Conservation (phyloP, 169 alveolate species). For the Plasmodium coatneyi region DNA sequence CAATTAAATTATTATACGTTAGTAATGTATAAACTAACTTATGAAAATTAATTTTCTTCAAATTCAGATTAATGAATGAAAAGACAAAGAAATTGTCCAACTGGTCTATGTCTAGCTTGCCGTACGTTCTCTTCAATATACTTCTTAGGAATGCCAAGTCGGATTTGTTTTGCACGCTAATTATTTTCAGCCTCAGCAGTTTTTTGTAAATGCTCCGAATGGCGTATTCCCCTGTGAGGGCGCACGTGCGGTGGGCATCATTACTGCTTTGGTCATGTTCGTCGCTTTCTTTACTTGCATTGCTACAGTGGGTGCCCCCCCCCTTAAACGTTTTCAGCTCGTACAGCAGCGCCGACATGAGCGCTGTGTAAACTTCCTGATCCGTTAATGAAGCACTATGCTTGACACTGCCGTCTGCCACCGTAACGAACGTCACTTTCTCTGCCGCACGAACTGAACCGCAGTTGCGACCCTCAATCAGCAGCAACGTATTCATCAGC, state of each 20-base stretch:
- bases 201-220: conserved; percentile 59
- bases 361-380: conserved; percentile 9
- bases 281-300: neutral
- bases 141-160: conserved; percentile 27
- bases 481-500: conserved; percentile 46
- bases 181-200: conserved; percentile 40
- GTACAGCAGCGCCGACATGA: conserved; percentile 42
- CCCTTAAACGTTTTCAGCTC: conserved; percentile 49
- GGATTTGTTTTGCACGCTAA: conserved; percentile 18
- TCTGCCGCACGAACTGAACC: neutral
- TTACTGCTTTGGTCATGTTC: neutral
- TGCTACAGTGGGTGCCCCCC: neutral
- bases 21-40: conserved; percentile 60
- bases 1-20: conserved; percentile 25
- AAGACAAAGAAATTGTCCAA: conserved; percentile 57
- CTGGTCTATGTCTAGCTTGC: neutral
- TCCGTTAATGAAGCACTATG: conserved; percentile 18
- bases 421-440: neutral
- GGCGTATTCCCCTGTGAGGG: neutral
- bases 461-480: conserved; percentile 17
- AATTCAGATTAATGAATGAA: conserved; percentile 60
- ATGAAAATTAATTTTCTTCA: conserved; percentile 65
- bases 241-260: neutral
- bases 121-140: conserved; percentile 46
- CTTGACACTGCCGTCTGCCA: neutral